These are phyloP conservation scores for Aspergillus pseudoterreus DNA, from an alignment of 2,329 filamentous ascomycete species.

Conservation along the genomic window DNA sequence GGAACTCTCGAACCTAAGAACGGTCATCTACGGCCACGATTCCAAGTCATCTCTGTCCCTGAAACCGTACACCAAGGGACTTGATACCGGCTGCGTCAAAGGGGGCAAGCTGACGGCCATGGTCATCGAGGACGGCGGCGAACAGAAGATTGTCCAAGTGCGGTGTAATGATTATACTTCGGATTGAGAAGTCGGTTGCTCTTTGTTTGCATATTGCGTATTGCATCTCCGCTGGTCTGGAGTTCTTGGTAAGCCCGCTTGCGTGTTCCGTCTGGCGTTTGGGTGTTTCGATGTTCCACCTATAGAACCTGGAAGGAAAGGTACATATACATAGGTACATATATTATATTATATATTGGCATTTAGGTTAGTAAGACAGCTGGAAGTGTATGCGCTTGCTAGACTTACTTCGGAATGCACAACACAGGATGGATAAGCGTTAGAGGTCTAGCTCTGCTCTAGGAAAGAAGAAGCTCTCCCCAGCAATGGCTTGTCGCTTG, in stretches of 20 bases:
- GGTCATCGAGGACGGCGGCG: conserved; percentile 60
- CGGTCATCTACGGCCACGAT: conserved; percentile 87
- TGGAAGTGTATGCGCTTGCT: no score
- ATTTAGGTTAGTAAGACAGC: no score
- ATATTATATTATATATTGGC: no score
- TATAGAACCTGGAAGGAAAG: not conserved
- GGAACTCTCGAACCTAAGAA: conserved; percentile 45
- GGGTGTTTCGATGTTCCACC: not conserved
- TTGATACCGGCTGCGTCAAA: conserved; percentile 79
- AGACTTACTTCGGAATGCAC: no score
- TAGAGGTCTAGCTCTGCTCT: no score
- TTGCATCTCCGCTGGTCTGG: not conserved
- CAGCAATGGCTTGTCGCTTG: no score
- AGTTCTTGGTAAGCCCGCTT: not conserved
- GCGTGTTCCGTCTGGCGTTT: not conserved
- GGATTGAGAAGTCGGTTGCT: conserved; percentile 2
- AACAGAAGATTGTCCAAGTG: conserved; percentile 41
- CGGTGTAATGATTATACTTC: conserved; percentile 35
- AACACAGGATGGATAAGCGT: no score
- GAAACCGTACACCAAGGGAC: conserved; percentile 70
- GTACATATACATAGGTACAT: no score
- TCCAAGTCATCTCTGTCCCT: conserved; percentile 66
- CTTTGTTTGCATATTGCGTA: not conserved
- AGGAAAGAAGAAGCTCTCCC: no score
- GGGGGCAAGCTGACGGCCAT: conserved; percentile 74